A percentile compares a stretch with the other conserved stretches of the same genome.
Evolutionary conservation across 129 eudicot genomes (phyloP).

Genomic region (Heracleum sosnowskyi): DNA sequence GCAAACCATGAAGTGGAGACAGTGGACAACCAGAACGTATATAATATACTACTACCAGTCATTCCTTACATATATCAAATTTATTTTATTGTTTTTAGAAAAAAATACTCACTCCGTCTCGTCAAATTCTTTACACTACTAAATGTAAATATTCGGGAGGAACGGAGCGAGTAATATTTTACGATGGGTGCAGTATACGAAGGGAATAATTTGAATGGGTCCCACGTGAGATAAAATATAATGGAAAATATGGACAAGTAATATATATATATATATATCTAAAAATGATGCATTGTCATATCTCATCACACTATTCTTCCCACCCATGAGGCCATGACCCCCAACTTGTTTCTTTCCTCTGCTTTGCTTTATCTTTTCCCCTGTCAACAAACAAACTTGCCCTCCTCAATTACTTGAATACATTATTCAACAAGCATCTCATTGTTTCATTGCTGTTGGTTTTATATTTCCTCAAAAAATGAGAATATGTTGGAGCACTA

Average conservation of each 20-base stretch:
- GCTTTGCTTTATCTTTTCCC: background rate
- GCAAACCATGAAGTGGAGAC: slow-evolving; percentile 20
- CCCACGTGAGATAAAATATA: background rate
- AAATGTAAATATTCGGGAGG: too few species aligned
- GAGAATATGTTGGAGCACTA: too few species aligned
- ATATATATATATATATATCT: too few species aligned
- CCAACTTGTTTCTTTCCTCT: background rate
- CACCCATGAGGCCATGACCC: slow-evolving; percentile 10
- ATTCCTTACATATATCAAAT: too few species aligned
- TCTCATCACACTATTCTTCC: slow-evolving; percentile 13
- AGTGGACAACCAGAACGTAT: background rate
- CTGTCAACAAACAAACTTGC: background rate
- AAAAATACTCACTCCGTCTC: too few species aligned
- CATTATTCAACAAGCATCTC: slow-evolving; percentile 1
- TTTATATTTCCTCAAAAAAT: background rate
- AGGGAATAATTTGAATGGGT: too few species aligned
- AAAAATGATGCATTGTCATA: slow-evolving; percentile 21
- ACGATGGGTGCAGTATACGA: too few species aligned
- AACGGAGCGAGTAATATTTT: too few species aligned
- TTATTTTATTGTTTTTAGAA: too few species aligned
- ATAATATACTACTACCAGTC: background rate
- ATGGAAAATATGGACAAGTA: background rate
- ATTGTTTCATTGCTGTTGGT: background rate
- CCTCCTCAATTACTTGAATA: background rate
- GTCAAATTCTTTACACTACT: too few species aligned